Conservation (phyloP, 805 yeast species). For the Candida ponderosae region DNA sequence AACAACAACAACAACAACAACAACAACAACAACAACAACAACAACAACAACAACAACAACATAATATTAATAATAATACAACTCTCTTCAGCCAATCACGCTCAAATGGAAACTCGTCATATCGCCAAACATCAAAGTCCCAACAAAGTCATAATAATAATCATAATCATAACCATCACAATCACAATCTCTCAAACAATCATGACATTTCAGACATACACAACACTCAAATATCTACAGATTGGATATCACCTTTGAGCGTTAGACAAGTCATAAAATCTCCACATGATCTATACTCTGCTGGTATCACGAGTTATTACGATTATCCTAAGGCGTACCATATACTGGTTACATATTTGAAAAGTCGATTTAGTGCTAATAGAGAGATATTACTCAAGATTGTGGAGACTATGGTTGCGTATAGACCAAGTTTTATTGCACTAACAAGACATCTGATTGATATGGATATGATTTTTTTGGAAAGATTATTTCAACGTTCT, state of each 20-base stretch:
- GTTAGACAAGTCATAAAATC: slow-evolving; percentile 51
- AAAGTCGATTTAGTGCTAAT: slow-evolving; percentile 50
- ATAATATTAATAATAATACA: too few species aligned
- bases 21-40: not conserved
- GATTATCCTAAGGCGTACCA: slow-evolving; percentile 95
- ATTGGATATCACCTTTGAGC: slow-evolving; percentile 49
- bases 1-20: not conserved
- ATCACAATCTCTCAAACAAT: too few species aligned
- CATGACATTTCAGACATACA: not conserved
- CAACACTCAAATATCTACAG: slow-evolving; percentile 14
- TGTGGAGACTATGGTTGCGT: slow-evolving; percentile 37
- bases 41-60: not conserved
- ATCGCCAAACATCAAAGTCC: too few species aligned
- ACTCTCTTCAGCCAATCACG: too few species aligned
- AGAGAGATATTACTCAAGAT: slow-evolving; percentile 59
- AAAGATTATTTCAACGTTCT: slow-evolving; percentile 48
- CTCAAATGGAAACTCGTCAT: too few species aligned
- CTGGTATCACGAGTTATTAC: slow-evolving; percentile 62
- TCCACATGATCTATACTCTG: slow-evolving; percentile 77
- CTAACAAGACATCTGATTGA: slow-evolving; percentile 69
- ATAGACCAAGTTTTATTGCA: slow-evolving; percentile 70
- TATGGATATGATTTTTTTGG: slow-evolving; percentile 59
- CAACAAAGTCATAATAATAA: too few species aligned
- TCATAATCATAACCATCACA: too few species aligned
- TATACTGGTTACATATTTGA: slow-evolving; percentile 66